Base-by-base conservation (phyloP, 73 alveolate genomes). In the Urostyla sp. region DNA sequence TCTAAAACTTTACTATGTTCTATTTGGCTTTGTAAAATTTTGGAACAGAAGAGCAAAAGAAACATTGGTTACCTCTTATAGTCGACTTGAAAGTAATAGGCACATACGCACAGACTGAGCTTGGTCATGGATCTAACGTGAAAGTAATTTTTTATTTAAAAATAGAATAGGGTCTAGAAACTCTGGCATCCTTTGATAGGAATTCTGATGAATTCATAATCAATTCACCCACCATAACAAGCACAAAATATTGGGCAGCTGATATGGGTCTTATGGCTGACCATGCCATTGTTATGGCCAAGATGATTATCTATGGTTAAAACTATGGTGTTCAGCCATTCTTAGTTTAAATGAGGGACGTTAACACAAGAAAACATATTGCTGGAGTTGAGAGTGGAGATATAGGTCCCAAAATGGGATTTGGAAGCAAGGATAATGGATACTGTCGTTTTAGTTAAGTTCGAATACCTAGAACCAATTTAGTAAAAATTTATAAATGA, bases 401-500 rank as follows among this genome's bases (percentile, higher is more conserved):
- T 38, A 94, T 94, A 55, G 98, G 98, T 26, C 98, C 98, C n/a
- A 94, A 94, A 79, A 53, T 67, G 23, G 98, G 97, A 46, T 89
- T 75, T 44, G 60, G 53, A 28, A 51, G 72, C 50, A 87, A 91
- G 73, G 98, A 94, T 75, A 94, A 92, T 67, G 98, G 98, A 34
- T 94, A 75, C 75, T 36, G 91, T 40, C 80, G 82, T 44, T 77
- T 94, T 59, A 58, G 67, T 18, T 75, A 88, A 74, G 87, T 88
- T 18, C 76, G 96, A 44, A 92, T 95, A 38, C 97, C 98, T 4
- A 87, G 97, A 49, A 83, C 75, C 24, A 48, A 85, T 7, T 67
- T 95, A 90, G 93, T 95, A 53, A 80, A 74, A 83, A 89, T n/a
- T n/a, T n/a, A n/a, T n/a, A n/a, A n/a, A n/a, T n/a, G n/a, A n/a